phyloP scores from a whole-genome alignment of 768 basidiomycete species.

The Chalciporus chontae region DNA sequence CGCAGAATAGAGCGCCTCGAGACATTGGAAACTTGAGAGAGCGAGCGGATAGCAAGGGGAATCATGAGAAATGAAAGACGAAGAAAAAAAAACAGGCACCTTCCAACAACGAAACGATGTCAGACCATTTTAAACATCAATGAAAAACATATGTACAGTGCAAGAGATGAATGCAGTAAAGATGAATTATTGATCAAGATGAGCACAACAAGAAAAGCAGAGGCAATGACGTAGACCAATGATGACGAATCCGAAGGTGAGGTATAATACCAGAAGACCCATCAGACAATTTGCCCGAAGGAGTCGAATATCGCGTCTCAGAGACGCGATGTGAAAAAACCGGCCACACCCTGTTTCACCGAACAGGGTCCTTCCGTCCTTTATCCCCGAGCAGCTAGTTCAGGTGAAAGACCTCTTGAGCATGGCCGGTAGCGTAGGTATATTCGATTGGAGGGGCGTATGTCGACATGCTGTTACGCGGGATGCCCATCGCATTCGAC shows the following conservation, averaged over 20 bases:
- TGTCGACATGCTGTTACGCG: conserved; percentile 11
- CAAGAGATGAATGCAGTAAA: conserved; percentile 8
- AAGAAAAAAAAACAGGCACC: conserved; percentile 9
- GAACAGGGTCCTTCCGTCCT: conserved; percentile 1
- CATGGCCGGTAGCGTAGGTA: conserved; percentile 20
- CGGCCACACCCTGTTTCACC: background rate
- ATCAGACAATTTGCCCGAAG: background rate
- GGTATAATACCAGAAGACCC: background rate
- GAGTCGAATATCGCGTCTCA: background rate
- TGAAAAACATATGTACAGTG: conserved; percentile 10
- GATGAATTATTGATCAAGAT: conserved; percentile 8
- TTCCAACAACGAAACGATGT: background rate
- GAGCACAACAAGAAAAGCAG: conserved; percentile 9
- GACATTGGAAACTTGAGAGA: background rate
- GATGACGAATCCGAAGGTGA: conserved; percentile 5
- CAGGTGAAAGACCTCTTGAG: conserved; percentile 21
- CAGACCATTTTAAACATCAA: conserved; percentile 10
- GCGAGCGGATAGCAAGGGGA: conserved; percentile 12
- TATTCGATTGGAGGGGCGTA: conserved; percentile 23
- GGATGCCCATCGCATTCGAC: conserved; percentile 11
- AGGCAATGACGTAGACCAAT: conserved; percentile 1
- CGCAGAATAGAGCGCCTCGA: conserved; percentile 11
- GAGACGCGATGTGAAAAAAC: conserved; percentile 7
- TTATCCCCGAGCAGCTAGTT: conserved; percentile 7
- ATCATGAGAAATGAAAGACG: background rate